Base-by-base conservation (phyloP, 164 flowering plant genomes). In the Sextonia rubra region DNA sequence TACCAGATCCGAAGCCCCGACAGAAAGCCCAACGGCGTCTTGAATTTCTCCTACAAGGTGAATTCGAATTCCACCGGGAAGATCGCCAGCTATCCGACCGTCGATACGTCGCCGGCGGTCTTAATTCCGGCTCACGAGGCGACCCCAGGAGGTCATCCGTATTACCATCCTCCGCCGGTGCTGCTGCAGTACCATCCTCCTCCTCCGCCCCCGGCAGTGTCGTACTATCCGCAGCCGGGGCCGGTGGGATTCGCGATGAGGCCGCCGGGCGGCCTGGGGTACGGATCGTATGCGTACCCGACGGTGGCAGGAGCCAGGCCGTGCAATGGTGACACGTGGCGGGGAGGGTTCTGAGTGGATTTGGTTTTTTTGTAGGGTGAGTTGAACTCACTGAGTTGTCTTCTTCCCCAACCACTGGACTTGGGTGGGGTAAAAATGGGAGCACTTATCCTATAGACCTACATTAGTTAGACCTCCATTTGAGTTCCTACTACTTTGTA, bases 21-120 rank as follows among this genome's bases (percentile, higher is more conserved):
- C 20, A 84, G 88, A 23, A 85, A 82, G 70, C 80, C 83, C 6
- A 87, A 86, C 72, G 92, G 92, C 7, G 75, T 86, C 20, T 69
- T 87, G 65, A 71, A 73, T 73, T 85, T 89, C 78, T 85, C 90
- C 18, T 87, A 75, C 64, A 82, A 82, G 72, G 74, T 82, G 12
- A 37, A 20, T 29, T n/a, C 37, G 25, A 23, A 22, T 24, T 18
- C 9, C 32, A 24, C 2, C 12, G 26, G 26, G 22, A 64, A 64
- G 67, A 64, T 64, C 22, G 67, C 47, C 15, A 26, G 67, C 37
- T 66, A 56, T 17, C 67, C 65, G 47, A 25, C 4, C 8, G 61
- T 11, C 12, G 69, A 64, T 58, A 12, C 76, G 32, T 32, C 83
- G 4, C 61, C 77, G 64, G 71, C 27, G 26, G 4, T 64, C 64